phyloP scores from a whole-genome alignment of 179 eudicot genomes.

The Dionaea muscipula region DNA sequence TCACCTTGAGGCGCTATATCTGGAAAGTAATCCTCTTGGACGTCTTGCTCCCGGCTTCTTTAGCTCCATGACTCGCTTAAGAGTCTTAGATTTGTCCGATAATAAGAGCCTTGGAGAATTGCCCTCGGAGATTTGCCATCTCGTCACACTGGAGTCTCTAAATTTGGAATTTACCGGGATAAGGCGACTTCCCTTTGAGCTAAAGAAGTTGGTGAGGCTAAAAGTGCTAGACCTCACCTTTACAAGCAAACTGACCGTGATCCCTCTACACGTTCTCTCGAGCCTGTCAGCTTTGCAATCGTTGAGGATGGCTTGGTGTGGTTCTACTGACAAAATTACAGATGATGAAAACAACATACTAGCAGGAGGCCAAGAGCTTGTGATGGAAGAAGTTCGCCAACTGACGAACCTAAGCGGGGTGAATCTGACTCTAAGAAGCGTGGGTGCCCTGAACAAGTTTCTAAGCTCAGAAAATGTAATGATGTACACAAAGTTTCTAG shows the following conservation, averaged over 20 bases:
- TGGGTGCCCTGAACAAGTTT: neutral
- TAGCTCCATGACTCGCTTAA: neutral
- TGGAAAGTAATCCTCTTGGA: neutral
- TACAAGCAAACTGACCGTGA: neutral
- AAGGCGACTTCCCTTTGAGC: neutral
- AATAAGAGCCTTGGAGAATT: neutral
- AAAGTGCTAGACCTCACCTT: neutral
- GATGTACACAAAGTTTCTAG: neutral
- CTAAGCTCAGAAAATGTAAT: neutral
- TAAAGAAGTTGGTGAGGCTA: neutral
- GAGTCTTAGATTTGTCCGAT: neutral
- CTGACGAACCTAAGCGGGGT: neutral
- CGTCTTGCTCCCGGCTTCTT: neutral
- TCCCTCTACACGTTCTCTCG: neutral
- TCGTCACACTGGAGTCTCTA: neutral
- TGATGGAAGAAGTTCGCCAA: neutral
- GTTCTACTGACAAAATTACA: neutral
- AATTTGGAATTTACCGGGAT: neutral
- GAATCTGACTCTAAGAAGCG: neutral
- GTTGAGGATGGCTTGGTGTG: neutral
- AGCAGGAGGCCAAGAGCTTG: neutral
- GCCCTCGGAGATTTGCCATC: neutral
- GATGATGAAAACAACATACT: neutral
- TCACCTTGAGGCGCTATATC: neutral
- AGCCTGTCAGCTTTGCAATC: neutral